Base-by-base conservation (phyloP, 192 early-diverging fungal genomes). In the Dimargaris verticillata region DNA sequence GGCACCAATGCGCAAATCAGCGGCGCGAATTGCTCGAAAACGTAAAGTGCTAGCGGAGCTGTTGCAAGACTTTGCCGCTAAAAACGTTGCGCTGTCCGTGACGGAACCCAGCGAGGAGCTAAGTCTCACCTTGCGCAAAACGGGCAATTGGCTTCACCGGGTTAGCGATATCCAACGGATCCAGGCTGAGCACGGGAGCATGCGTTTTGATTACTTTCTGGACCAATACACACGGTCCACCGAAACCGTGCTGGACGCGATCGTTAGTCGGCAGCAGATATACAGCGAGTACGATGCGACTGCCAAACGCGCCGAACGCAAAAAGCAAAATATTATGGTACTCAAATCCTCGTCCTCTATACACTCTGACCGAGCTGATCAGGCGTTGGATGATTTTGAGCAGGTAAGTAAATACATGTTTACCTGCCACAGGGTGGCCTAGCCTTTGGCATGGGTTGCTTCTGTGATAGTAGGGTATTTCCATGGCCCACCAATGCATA, bases 261-360 rank as follows among this genome's bases (percentile, higher is more conserved):
- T 77, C 65, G 59, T 58, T 62, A 68, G 62, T 49, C 68, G 75
- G 29, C 70, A 74, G 66, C 52, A 68, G 6, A 74, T 77, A 18
- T 74, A 74, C 50, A 70, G 65, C 17, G 75, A 77, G 51, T 70
- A 72, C 61, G 71, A 77, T 55, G 70, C 70, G 13, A 65, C 70
- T 0, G 64, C 68, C 62, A 69, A 70, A 7, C 72, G 73, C 65
- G 61, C 73, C 43, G 72, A 73, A 63, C 71, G 72, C 60, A 71
- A 72, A 64, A 60, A 68, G 22, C 75, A 77, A 66, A 62, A 72
- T 13, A 70, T 74, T 20, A 72, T 72, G 0, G 75, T 72, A 48
- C 66, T 77, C 51, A 64, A 70, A 24, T 62, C 72, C 24, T 71
- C 75, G 59, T 61, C 70, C 1, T 64, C 62, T 17, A 77, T 77